Evolutionary conservation across 2,329 filamentous ascomycete species (phyloP).

Genomic region (Paraphoma chrysanthemicola): DNA sequence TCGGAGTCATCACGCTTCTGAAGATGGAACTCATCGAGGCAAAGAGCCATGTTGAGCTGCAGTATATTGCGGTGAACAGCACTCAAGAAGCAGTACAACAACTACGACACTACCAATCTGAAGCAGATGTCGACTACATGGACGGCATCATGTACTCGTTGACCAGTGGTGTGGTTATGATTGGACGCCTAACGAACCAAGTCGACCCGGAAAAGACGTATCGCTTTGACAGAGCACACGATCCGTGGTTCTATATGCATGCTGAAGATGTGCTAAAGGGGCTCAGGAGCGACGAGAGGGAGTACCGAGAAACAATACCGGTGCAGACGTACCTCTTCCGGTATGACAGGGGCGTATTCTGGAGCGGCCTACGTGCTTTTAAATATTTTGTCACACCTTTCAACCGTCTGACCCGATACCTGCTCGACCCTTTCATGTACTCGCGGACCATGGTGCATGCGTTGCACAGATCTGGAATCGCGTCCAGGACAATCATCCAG

Average conservation of each 20-base stretch:
- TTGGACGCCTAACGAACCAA: constrained; percentile 63
- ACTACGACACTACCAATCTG: constrained; percentile 55
- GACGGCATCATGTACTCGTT: constrained; percentile 71
- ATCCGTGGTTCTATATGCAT: constrained; percentile 79
- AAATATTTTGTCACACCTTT: constrained; percentile 68
- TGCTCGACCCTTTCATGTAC: constrained; percentile 67
- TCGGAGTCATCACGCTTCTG: constrained; percentile 67
- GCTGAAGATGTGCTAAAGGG: constrained; percentile 51
- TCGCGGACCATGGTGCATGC: constrained; percentile 69
- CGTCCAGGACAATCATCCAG: constrained; percentile 66
- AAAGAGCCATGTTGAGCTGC: constrained; percentile 65
- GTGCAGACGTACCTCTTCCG: constrained; percentile 64
- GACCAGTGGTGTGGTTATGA: constrained; percentile 65
- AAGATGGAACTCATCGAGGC: constrained; percentile 65
- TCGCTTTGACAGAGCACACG: constrained; percentile 63
- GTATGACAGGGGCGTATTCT: constrained; percentile 71
- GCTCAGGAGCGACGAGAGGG: constrained; percentile 6
- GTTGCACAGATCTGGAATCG: constrained; percentile 64
- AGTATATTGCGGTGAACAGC: constrained; percentile 63
- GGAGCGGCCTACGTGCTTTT: constrained; percentile 68
- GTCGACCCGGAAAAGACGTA: constrained; percentile 44
- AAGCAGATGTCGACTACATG: constrained; percentile 65
- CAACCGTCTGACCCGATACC: constrained; percentile 64
- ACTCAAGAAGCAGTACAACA: constrained; percentile 59
- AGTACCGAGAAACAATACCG: constrained; percentile 52